Evolutionary conservation across 1,139 yeast species (phyloP), one percentile per base, ranked within the genome.

Genomic region (Diutina siamensis): DNA sequence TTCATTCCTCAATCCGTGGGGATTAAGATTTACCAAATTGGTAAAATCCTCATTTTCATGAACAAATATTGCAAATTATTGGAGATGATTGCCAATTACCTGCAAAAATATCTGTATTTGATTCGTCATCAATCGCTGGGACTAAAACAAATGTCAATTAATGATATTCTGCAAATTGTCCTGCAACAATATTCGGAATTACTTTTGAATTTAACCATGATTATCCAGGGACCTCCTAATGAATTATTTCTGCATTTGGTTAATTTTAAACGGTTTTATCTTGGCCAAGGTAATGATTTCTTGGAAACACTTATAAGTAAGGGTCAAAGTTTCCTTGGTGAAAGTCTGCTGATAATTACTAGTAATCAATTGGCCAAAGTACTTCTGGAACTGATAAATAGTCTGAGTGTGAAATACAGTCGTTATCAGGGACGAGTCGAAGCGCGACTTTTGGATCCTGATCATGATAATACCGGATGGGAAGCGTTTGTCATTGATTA

Each of bases 231-330:
- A 1, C 59, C 76, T 67, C 55, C 20, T 3, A 38, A 78, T 65
- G 61, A 66, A 64, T 35, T 83, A 44, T 66, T 66, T 46, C 62
- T 68, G n/a, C 88, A 84, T 53, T 56, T 89, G 12, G 58, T 59
- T 9, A 81, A 80, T 42, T 66, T 85, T 49, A 83, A 83, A 51
- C 76, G 75, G 52, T 79, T 83, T 50, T 65, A 88, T 52, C 62
- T 92, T 44, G 78, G 86, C 68, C 78, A 80, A 12, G 78, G 76
- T 47, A 87, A 88, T 21, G 96, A 89, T 56, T 84, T 92, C 53
- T 78, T 85, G 10, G 81, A 84, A 46, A 57, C 77, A 1, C 61
- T 92, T 9, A 72, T 87, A 32, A 59, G 65, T 19, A 76, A 76
- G 44, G 86, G 92, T 0, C 60, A 67, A 3, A 65, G 67, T 0